These are phyloP conservation scores for Crithidia fasciculata DNA, from an alignment of 208 protist genomes.

Conservation along the genomic window DNA sequence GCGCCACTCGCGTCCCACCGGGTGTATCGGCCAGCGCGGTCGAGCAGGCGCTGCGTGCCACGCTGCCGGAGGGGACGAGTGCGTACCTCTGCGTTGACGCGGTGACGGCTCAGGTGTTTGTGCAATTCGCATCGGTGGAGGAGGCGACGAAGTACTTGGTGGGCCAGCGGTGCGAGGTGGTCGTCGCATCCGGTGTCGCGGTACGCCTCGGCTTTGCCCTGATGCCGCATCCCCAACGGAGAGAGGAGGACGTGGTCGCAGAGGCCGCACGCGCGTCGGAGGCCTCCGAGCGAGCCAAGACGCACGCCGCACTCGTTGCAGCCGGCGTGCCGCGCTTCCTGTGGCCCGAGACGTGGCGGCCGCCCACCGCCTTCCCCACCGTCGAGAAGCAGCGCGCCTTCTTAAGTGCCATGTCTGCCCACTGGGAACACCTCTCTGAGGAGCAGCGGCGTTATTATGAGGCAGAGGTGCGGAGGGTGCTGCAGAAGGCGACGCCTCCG, in stretches of 20 bases:
- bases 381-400: constrained; percentile 57
- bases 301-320: constrained; percentile 3
- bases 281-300: neutral
- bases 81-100: constrained; percentile 15
- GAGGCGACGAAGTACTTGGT: constrained; percentile 64
- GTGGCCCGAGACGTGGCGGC: constrained; percentile 50
- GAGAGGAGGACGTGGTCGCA: constrained; percentile 14
- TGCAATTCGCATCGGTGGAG: constrained; percentile 48
- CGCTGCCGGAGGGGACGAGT: constrained; percentile 8
- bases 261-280: constrained; percentile 13
- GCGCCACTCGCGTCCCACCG: constrained; percentile 36
- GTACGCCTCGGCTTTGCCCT: constrained; percentile 28
- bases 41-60: constrained; percentile 22
- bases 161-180: constrained; percentile 34
- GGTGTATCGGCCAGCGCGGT: constrained; percentile 28
- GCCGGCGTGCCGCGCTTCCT: constrained; percentile 40
- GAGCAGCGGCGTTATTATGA: constrained; percentile 86
- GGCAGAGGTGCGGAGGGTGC: constrained; percentile 54
- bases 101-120: constrained; percentile 19
- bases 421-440: constrained; percentile 76
- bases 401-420: constrained; percentile 54
- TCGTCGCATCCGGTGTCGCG: constrained; percentile 13
- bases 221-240: constrained; percentile 15
- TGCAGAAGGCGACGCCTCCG: constrained; percentile 21
- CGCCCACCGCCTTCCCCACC: constrained; percentile 50